Evolutionary conservation across 192 early-diverging fungal genomes (phyloP).

Genomic region (Mortierella hygrophila): DNA sequence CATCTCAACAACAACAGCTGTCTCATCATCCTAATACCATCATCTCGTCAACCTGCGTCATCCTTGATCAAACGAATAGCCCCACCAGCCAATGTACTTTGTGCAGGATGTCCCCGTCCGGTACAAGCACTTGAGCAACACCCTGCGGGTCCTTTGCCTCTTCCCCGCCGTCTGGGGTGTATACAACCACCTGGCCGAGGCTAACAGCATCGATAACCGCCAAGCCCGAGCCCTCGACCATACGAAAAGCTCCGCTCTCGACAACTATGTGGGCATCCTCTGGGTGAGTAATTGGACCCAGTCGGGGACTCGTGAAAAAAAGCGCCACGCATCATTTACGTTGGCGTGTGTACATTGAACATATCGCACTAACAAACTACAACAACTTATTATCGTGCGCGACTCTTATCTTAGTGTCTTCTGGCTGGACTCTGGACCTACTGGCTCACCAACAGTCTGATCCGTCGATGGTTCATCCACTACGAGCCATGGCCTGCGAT

Average conservation of each 20-base stretch:
- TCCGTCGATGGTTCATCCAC: constrained; percentile 63
- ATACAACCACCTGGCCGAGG: constrained; percentile 5
- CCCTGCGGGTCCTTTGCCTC: constrained; percentile 8
- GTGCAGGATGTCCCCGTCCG: constrained; percentile 9
- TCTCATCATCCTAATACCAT: constrained; percentile 5
- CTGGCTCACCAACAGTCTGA: constrained; percentile 60
- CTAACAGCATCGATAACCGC: background rate
- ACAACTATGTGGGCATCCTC: constrained; percentile 5
- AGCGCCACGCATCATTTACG: background rate
- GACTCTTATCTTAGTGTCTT: constrained; percentile 42
- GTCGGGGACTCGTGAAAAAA: background rate
- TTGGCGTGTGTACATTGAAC: background rate
- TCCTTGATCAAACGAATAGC: background rate
- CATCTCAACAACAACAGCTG: background rate
- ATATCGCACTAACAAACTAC: background rate
- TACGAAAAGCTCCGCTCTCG: constrained; percentile 8
- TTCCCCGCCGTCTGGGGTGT: constrained; percentile 13
- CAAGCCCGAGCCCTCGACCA: background rate
- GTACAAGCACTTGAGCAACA: constrained; percentile 6
- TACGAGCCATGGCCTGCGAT: constrained; percentile 61
- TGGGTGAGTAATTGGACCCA: background rate
- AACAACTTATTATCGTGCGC: background rate
- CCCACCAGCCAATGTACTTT: constrained; percentile 12
- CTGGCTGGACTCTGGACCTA: constrained; percentile 64
- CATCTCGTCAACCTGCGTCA: background rate